Conservation (phyloP, 2,329 filamentous ascomycete species). For the Cercospora nicotianae region DNA sequence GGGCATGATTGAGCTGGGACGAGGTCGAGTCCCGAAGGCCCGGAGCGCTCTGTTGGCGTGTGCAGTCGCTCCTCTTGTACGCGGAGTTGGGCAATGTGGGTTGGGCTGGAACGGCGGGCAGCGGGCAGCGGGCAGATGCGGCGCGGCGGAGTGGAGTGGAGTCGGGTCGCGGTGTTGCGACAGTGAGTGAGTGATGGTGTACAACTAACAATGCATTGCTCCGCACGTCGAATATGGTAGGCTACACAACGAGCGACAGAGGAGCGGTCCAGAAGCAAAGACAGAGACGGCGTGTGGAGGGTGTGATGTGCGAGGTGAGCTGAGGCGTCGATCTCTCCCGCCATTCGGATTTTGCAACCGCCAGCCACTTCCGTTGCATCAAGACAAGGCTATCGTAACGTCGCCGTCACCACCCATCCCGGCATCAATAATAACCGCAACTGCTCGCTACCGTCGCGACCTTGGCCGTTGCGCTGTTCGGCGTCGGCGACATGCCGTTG, state of each 20-base stretch:
- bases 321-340: background rate
- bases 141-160: background rate
- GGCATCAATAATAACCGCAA: background rate
- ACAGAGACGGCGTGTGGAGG: background rate
- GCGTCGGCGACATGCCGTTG: background rate
- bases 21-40: background rate
- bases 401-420: background rate
- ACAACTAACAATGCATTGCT: background rate
- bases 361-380: conserved; percentile 4
- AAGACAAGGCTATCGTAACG: background rate
- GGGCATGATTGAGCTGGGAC: conserved; percentile 16
- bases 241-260: conserved; percentile 14
- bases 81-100: background rate
- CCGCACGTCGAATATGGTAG: background rate
- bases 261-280: background rate
- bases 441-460: background rate
- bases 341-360: background rate
- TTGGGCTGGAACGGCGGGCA: background rate
- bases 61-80: background rate
- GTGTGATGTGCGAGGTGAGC: background rate
- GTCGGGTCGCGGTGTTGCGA: background rate
- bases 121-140: background rate
- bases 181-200: background rate
- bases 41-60: background rate
- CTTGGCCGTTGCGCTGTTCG: background rate